Evolutionary conservation across 768 basidiomycete species (phyloP), one percentile per base, ranked within the genome.

Genomic region (Amanita polypyramis): DNA sequence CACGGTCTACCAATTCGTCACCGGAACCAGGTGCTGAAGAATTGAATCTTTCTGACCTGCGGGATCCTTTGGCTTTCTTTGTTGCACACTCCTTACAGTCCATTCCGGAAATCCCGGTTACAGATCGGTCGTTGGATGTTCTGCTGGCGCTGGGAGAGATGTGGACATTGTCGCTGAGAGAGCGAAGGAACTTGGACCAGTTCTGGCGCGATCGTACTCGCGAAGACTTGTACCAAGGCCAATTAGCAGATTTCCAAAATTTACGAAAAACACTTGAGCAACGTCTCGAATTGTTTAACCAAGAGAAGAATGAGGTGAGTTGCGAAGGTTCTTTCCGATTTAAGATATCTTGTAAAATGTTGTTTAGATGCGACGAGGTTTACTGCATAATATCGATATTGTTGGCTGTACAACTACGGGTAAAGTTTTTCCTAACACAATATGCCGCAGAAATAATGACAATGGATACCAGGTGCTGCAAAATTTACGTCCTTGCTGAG

Each of bases 371-470:
- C 72, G 79, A 9, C 73, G 79, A 0, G 67, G 69, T 4, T 61
- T 89, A 5, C 65, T 90, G 5, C 58, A 60, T 27, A 60, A 68
- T 5, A 69, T 75, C 0, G 75, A 85, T 55, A 69, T 90, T 15
- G 75, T 88, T 39, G 87, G 82, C 5, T 86, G 84, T 51, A 90
- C 86, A 0, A 88, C 85, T 0, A 86, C 79, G 17, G 84, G 83
- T 81, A 57, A 11, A 46, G 14, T 21, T 11, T 29, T 3, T 36
- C n/a, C 6, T 10, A 25, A 11, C 38, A 35, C 19, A 17, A 23
- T n/a, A 2, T 4, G 10, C 39, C 20, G 35, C n/a, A 21, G 9
- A 32, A 17, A 15, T 36, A 9, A 2, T 45, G n/a, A 45, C 44
- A 51, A 21, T 21, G 23, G 27, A 29, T 12, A 50, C 5, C 53